Base-by-base conservation (phyloP, 1,284 basidiomycete genomes). In the Sporisorium reilianum region DNA sequence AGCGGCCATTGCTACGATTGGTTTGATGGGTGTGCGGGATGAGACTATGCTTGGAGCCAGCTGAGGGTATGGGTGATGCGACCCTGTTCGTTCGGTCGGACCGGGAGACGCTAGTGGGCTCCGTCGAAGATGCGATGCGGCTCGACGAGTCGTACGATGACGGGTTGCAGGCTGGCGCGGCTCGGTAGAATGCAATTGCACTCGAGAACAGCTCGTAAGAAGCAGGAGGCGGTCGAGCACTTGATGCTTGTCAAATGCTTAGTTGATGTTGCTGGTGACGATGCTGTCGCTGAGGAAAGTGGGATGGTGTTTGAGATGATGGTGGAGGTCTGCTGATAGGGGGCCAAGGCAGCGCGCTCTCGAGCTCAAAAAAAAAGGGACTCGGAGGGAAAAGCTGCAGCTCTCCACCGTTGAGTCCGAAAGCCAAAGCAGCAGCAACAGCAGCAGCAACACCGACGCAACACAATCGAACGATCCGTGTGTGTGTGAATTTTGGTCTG, bases 1-100 rank as follows among this genome's bases (percentile, higher is more conserved):
- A 45, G 63, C 65, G n/a, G 67, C 67, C 67, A 70, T 70, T 40
- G 36, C n/a, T 30, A 20, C 8, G 30, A 30, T 23, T 23, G 38
- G 34, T 7, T 34, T 8, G 50, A 42, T 41, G 3, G 20, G 5
- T 16, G 25, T 30, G n/a, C 18, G 38, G 5, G 28, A 25, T 20
- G 26, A 32, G n/a, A 30, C 26, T 9, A 20, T 30, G 8, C 26
- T 32, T 28, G 18, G 20, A 30, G 28, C 20, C 26, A 20, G 28
- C 9, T 26, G 9, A 4, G 20, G 46, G 30, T 20, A 9, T 25
- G 46, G 12, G 46, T 23, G 38, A 10, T 1, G 7, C 38, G n/a
- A n/a, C n/a, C 20, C 3, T 41, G n/a, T 9, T 41, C n/a, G 38
- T 10, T 20, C n/a, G n/a, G 20, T n/a, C n/a, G n/a, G n/a, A 20